Percentiles rank a stretch among this genome's conserved stretches.
phyloP scores from a whole-genome alignment of 345 rosid genomes.

The Draba incana region DNA sequence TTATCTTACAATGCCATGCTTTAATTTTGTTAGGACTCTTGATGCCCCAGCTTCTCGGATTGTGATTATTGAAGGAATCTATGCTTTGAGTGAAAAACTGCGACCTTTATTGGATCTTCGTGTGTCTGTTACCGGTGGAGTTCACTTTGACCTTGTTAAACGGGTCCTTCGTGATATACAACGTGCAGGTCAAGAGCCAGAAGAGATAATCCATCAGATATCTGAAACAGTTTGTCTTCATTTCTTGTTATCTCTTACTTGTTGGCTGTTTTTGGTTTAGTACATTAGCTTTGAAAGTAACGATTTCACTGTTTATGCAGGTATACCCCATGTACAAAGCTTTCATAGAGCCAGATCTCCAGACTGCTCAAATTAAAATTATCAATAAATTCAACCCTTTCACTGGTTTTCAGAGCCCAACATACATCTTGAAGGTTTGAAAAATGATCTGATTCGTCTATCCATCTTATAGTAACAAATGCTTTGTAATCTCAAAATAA shows the following conservation, averaged over 20 bases:
- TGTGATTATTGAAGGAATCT: conserved; percentile 93
- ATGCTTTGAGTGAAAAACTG: conserved; percentile 89
- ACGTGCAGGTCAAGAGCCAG: conserved; percentile 97
- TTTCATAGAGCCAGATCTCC: conserved; percentile 97
- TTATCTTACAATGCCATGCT: conserved; percentile 29
- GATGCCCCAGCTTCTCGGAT: conserved; percentile 93
- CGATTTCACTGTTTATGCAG: conserved; percentile 47
- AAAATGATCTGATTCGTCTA: conserved; percentile 13
- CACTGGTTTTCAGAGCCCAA: conserved; percentile 94
- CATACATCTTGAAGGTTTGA: conserved; percentile 92
- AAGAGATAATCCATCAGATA: conserved; percentile 96
- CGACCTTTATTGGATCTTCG: conserved; percentile 88
- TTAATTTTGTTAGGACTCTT: conserved; percentile 61
- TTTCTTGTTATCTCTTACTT: background rate
- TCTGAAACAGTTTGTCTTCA: conserved; percentile 81
- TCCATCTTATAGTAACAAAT: background rate
- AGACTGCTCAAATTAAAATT: conserved; percentile 93
- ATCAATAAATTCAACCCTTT: conserved; percentile 95
- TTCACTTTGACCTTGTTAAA: conserved; percentile 99
- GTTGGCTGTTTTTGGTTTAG: conserved; percentile 16
- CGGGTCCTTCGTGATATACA: conserved; percentile 96
- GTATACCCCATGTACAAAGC: conserved; percentile 99
- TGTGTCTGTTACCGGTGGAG: conserved; percentile 93
- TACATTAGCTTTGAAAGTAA: background rate
- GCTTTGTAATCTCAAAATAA: background rate